Evolutionary conservation across 441 rosid genomes (phyloP).

Genomic region (Omphalea diandra): DNA sequence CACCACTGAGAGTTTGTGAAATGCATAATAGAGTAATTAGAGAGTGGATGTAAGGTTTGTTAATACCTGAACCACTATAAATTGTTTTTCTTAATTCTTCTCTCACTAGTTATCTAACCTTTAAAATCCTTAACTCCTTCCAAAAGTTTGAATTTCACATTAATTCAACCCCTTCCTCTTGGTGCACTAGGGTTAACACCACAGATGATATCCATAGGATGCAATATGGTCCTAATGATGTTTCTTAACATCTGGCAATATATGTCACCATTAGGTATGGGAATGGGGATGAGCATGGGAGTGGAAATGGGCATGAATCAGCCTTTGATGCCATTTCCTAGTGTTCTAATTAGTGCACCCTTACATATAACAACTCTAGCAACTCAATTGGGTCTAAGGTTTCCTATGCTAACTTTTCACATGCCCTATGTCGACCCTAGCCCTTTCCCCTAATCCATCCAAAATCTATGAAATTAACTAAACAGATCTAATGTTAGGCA

Average conservation of each 20-base stretch:
- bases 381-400: constrained; percentile 52
- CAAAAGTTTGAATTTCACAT: too few relatives aligned
- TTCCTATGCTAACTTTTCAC: constrained; percentile 54
- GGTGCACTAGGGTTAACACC: too few relatives aligned
- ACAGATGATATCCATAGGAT: constrained; percentile 99
- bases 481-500: constrained; percentile 40
- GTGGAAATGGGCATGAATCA: constrained; percentile 63
- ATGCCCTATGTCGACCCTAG: constrained; percentile 46
- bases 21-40: too few relatives aligned
- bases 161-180: too few relatives aligned
- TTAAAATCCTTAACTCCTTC: too few relatives aligned
- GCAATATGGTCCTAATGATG: constrained; percentile 88
- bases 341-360: constrained; percentile 51
- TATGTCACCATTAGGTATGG: constrained; percentile 70
- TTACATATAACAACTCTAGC: constrained; percentile 53
- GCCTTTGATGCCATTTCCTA: constrained; percentile 75
- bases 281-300: constrained; percentile 57
- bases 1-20: too few relatives aligned
- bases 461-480: constrained; percentile 46
- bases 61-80: too few relatives aligned
- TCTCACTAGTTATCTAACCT: too few relatives aligned
- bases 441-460: constrained; percentile 56
- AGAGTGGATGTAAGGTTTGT: too few relatives aligned
- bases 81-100: too few relatives aligned
- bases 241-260: constrained; percentile 76